Conservation (phyloP, 352 stramenopile species). For the Phytophthora vignae region DNA sequence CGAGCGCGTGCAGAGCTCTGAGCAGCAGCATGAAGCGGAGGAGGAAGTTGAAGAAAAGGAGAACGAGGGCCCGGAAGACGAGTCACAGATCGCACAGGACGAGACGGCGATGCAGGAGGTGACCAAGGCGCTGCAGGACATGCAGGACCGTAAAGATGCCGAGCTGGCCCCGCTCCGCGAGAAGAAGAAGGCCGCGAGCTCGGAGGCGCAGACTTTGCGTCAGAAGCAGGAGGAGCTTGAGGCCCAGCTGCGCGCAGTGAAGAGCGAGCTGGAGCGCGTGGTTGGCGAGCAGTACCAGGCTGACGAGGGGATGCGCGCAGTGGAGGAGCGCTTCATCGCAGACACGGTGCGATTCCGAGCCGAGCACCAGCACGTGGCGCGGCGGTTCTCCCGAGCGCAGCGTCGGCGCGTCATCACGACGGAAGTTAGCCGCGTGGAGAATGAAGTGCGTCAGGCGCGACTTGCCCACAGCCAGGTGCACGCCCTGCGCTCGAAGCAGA, state of each 20-base stretch:
- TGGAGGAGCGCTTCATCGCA: conserved; percentile 60
- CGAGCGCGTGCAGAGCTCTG: conserved; percentile 45
- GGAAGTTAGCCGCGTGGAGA: conserved; percentile 47
- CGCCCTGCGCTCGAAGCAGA: conserved; percentile 56
- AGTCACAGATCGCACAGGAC: conserved; percentile 32
- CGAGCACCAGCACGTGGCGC: conserved; percentile 60
- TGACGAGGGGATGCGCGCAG: conserved; percentile 48
- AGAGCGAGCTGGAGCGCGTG: conserved; percentile 56
- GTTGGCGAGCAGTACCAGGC: conserved; percentile 47
- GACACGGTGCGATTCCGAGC: conserved; percentile 53
- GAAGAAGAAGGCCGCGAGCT: conserved; percentile 33
- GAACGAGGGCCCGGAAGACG: conserved; percentile 17
- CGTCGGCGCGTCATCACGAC: conserved; percentile 47
- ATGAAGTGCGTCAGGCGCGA: conserved; percentile 45
- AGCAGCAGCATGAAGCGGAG: conserved; percentile 37
- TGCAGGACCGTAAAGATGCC: conserved; percentile 51
- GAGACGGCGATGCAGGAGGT: conserved; percentile 48
- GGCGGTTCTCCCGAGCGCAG: conserved; percentile 44
- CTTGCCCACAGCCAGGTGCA: conserved; percentile 52
- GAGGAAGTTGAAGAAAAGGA: conserved; percentile 26
- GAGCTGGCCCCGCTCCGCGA: conserved; percentile 41
- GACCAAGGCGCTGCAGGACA: conserved; percentile 41
- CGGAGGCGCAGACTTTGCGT: conserved; percentile 38
- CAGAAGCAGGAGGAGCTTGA: conserved; percentile 63
- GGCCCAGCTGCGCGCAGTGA: conserved; percentile 58